Base-by-base conservation (phyloP, 2,329 filamentous ascomycete species). In the Harringtonia aguacate region DNA sequence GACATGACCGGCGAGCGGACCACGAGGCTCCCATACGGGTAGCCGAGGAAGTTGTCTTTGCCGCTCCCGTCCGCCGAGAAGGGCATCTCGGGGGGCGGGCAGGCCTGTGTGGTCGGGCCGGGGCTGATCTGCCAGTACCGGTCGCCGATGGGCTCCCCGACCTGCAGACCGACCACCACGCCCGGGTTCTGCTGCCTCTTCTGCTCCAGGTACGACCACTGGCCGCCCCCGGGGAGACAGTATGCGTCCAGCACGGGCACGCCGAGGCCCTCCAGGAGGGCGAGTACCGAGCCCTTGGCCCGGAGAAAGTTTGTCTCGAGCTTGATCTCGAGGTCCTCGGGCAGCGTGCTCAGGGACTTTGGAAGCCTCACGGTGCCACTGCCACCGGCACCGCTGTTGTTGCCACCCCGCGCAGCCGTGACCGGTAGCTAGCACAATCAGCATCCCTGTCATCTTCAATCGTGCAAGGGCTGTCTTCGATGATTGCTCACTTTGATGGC, bases 91-190 rank as follows among this genome's bases (percentile, higher is more conserved):
- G 41, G 34, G 7, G 27, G 21, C 9, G 41, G 41, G 13, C 34
- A 37, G 24, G 33, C 13, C 14, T 37, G 3, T 3, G 35, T 38
- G 4, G 35, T 20, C 2, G 18, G 13, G 13, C 20, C 41, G 1
- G 14, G 27, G 7, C 12, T 27, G 20, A 43, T n/a, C 24, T 30
- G 27, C 41, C 41, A 43, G 41, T 38, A 43, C 18, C 41, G 41
- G 28, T 33, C 35, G 2, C 20, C 13, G 15, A 38, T n/a, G 24
- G 35, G n/a, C 28, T 43, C 27, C 4, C 28, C 35, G 6, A 3
- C 8, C 9, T 5, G 14, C 12, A 43, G 41, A 14, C 20, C 18
- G 8, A 4, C 28, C 4, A 28, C 28, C 3, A 28, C 41, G 2
- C 18, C 15, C 5, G 14, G 10, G 12, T 27, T 13, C 27, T 8